A percentile compares a stretch with the other conserved stretches of the same genome.
Conservation (phyloP, 2,329 filamentous ascomycete species). For the Huntiella abstrusa region DNA sequence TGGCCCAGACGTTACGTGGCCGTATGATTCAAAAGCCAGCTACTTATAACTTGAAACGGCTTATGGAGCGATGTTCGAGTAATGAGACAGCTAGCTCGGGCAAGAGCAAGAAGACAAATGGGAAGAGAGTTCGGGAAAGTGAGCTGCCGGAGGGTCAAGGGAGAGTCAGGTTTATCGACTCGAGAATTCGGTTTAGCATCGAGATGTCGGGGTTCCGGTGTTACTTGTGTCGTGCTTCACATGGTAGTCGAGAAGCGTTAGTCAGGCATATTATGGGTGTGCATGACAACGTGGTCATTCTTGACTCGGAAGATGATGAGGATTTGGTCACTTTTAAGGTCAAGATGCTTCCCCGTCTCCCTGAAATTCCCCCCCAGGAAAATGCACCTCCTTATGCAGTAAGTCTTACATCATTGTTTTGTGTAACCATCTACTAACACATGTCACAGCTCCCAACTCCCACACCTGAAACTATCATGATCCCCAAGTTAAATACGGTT, state of each 20-base stretch:
- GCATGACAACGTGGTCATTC: no score
- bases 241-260: no score
- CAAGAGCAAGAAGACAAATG: not conserved
- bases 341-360: not conserved
- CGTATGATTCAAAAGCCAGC: not conserved
- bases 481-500: conserved; percentile 14
- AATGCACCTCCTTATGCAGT: not conserved
- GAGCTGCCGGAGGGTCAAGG: no score
- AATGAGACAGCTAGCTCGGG: not conserved
- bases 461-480: conserved; percentile 14
- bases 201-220: not conserved
- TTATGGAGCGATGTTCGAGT: conserved; percentile 25
- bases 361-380: not conserved
- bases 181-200: not conserved
- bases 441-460: not conserved
- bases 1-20: not conserved
- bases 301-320: not conserved
- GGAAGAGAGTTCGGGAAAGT: not conserved
- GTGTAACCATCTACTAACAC: not conserved
- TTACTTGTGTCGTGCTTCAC: not conserved
- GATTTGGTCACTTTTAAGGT: not conserved
- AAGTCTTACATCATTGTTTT: not conserved
- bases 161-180: not conserved
- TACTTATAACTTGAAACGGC: conserved; percentile 37
- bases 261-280: no score